Evolutionary conservation across 2,329 filamentous ascomycete genomes (phyloP).

Genomic region (Fusarium concolor): DNA sequence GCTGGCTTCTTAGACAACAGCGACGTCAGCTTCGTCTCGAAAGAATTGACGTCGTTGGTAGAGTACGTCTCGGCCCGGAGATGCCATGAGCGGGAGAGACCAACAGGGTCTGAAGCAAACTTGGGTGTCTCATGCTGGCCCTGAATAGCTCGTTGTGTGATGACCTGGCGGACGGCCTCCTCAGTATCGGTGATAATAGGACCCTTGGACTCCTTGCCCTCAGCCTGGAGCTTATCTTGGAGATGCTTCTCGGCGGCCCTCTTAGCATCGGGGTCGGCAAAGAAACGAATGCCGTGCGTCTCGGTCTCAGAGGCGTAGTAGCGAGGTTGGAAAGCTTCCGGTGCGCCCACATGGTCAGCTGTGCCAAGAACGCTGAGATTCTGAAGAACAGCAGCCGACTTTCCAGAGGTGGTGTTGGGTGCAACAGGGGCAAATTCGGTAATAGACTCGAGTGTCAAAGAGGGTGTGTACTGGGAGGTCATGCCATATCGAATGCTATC

Average conservation of each 20-base stretch:
- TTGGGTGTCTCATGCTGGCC: constrained; percentile 54
- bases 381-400: constrained; percentile 51
- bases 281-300: constrained; percentile 44
- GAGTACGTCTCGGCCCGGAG: constrained; percentile 54
- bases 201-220: constrained; percentile 34
- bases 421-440: constrained; percentile 48
- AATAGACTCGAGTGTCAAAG: constrained; percentile 50
- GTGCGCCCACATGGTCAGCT: constrained; percentile 51
- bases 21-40: constrained; percentile 55
- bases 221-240: constrained; percentile 41
- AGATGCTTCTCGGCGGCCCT: constrained; percentile 49
- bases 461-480: constrained; percentile 49
- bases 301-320: constrained; percentile 50
- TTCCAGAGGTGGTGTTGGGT: constrained; percentile 46
- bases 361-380: constrained; percentile 53
- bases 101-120: constrained; percentile 50
- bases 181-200: constrained; percentile 51
- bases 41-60: constrained; percentile 50
- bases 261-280: constrained; percentile 43
- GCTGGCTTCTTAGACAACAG: constrained; percentile 44
- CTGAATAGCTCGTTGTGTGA: constrained; percentile 50
- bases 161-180: constrained; percentile 49
- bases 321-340: constrained; percentile 47
- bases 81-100: constrained; percentile 53
- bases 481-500: constrained; percentile 52